Conservation (phyloP, 2,329 filamentous ascomycete genomes). For the Ophiostoma ulmi region DNA sequence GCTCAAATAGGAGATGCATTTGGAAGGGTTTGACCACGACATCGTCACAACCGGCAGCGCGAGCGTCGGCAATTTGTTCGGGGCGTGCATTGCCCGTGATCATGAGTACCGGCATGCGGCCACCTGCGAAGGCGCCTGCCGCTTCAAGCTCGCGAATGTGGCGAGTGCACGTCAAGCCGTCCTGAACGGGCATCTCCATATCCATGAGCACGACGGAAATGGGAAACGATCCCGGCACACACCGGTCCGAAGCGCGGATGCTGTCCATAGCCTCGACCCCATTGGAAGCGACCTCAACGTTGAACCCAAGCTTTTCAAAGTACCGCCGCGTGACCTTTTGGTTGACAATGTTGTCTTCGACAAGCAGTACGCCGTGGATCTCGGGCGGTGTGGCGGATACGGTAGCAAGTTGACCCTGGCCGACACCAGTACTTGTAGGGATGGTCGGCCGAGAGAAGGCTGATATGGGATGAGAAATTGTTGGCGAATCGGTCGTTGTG, state of each 20-base stretch:
- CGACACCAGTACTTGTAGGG: neutral
- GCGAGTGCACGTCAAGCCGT: conserved; percentile 61
- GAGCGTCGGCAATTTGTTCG: conserved; percentile 53
- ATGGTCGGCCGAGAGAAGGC: neutral
- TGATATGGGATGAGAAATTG: neutral
- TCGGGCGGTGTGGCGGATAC: conserved; percentile 24
- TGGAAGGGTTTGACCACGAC: conserved; percentile 69
- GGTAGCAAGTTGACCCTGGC: conserved; percentile 15
- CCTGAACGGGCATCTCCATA: conserved; percentile 70
- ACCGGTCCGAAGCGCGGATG: conserved; percentile 35
- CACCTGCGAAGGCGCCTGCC: conserved; percentile 47
- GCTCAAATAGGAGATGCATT: conserved; percentile 56
- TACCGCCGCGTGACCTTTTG: conserved; percentile 52
- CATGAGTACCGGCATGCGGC: conserved; percentile 58
- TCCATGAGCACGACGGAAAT: conserved; percentile 67
- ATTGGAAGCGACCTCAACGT: conserved; percentile 52
- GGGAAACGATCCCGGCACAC: conserved; percentile 32
- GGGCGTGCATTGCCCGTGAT: conserved; percentile 63
- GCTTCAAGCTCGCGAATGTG: conserved; percentile 59
- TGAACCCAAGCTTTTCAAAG: conserved; percentile 46
- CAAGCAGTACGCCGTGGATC: conserved; percentile 47
- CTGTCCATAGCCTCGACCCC: conserved; percentile 52
- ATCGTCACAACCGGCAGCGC: conserved; percentile 53
- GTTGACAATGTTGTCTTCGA: conserved; percentile 59
- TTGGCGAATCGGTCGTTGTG: neutral